Conservation (phyloP, 495 filamentous ascomycete genomes). For the Penicillium taxi region DNA sequence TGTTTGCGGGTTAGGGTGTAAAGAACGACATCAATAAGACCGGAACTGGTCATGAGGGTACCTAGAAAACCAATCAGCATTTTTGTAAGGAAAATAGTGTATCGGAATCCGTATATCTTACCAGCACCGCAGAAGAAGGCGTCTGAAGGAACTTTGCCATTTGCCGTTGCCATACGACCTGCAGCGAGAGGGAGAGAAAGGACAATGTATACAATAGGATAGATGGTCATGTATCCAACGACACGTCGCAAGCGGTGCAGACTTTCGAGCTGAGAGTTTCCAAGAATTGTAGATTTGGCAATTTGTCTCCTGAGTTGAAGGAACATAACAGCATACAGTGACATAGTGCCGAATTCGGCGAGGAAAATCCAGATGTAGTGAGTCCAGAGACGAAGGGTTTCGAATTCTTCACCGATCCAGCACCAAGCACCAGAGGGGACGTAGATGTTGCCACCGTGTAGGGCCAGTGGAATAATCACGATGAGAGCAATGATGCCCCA, state of each 20-base stretch:
- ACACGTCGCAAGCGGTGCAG: constrained; percentile 39
- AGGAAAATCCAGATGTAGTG: constrained; percentile 81
- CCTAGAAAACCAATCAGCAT: constrained; percentile 20
- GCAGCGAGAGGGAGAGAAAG: constrained; percentile 65
- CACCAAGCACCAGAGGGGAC: constrained; percentile 61
- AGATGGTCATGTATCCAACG: constrained; percentile 64
- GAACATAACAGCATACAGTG: constrained; percentile 59
- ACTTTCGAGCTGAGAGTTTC: constrained; percentile 31
- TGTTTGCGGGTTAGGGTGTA: constrained; percentile 60
- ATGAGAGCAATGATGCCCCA: constrained; percentile 56
- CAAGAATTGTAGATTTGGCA: constrained; percentile 32
- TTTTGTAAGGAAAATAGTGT: neutral
- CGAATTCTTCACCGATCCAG: constrained; percentile 59
- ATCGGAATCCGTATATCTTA: constrained; percentile 1
- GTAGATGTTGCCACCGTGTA: constrained; percentile 51
- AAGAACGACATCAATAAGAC: constrained; percentile 63
- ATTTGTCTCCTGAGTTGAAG: constrained; percentile 47
- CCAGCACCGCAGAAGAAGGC: constrained; percentile 59
- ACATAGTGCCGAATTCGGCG: constrained; percentile 53
- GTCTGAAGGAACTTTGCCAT: constrained; percentile 44
- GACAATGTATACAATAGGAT: constrained; percentile 65
- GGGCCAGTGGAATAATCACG: constrained; percentile 46
- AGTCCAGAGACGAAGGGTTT: constrained; percentile 55
- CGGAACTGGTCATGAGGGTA: constrained; percentile 64
- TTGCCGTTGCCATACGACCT: constrained; percentile 58